These are phyloP conservation scores for Hymenotorrendiella dingleyae DNA, from an alignment of 2,329 filamentous ascomycete genomes.

Conservation along the genomic window DNA sequence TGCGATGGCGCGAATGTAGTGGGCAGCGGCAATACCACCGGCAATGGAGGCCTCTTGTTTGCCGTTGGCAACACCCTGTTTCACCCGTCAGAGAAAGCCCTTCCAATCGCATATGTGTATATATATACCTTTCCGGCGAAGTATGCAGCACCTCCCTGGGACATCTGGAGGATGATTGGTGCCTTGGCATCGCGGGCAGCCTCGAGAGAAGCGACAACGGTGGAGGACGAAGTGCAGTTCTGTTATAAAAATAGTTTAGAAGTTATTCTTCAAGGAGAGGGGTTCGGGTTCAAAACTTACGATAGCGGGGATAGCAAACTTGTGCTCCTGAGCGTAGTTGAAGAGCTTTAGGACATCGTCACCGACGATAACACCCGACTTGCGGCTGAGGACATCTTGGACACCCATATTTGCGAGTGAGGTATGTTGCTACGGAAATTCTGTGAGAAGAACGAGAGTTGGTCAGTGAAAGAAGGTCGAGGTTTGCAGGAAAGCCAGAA, in stretches of 20 bases:
- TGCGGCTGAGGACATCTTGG: conserved; percentile 52
- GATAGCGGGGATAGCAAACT: conserved; percentile 83
- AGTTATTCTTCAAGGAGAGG: too few relatives aligned
- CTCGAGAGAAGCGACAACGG: conserved; percentile 81
- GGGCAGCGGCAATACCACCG: conserved; percentile 80
- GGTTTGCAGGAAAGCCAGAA: too few relatives aligned
- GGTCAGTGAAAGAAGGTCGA: conserved; percentile 14
- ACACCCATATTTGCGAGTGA: conserved; percentile 36
- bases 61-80: conserved; percentile 67
- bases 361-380: conserved; percentile 61
- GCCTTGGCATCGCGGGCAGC: conserved; percentile 88
- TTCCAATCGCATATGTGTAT: background rate
- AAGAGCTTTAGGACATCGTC: conserved; percentile 69
- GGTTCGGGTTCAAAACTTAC: conserved; percentile 36
- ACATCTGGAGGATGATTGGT: conserved; percentile 89
- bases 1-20: conserved; percentile 87
- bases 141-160: conserved; percentile 88
- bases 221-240: conserved; percentile 93
- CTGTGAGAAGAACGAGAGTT: conserved; percentile 1
- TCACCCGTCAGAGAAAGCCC: conserved; percentile 8
- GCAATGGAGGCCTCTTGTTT: conserved; percentile 85
- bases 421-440: conserved; percentile 9
- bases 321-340: conserved; percentile 80
- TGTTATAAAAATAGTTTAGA: conserved; percentile 27
- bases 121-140: conserved; percentile 72